Conservation (phyloP, 495 filamentous ascomycete genomes). For the Aspergillus cavernicola region DNA sequence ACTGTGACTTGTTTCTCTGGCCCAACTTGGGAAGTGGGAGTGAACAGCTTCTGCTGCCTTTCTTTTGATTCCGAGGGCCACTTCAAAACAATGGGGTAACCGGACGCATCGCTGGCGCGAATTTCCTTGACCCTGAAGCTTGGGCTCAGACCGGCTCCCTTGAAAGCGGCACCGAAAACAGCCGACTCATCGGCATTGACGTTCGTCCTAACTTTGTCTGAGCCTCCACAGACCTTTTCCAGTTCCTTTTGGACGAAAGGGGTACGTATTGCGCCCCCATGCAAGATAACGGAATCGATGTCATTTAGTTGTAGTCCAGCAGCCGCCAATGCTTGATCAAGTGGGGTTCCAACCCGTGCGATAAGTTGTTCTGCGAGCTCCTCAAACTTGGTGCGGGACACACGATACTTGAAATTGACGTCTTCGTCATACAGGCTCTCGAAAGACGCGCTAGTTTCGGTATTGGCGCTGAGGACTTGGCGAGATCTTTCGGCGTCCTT, state of each 20-base stretch:
- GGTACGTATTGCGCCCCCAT: conserved; percentile 85
- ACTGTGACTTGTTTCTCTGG: conserved; percentile 84
- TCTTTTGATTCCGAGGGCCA: conserved; percentile 62
- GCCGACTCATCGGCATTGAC: conserved; percentile 98
- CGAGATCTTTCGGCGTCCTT: conserved; percentile 86
- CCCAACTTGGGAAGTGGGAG: conserved; percentile 69
- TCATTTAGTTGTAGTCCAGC: conserved; percentile 72
- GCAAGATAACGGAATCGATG: conserved; percentile 86
- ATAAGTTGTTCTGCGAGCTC: conserved; percentile 66
- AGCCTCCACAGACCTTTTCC: conserved; percentile 66
- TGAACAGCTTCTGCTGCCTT: conserved; percentile 73
- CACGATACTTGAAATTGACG: conserved; percentile 87
- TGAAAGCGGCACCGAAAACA: conserved; percentile 95
- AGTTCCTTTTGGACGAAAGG: conserved; percentile 92
- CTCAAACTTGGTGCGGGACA: conserved; percentile 80
- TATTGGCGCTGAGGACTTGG: conserved; percentile 91
- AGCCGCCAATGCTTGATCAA: conserved; percentile 69
- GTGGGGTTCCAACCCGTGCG: conserved; percentile 61
- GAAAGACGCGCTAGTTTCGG: conserved; percentile 72
- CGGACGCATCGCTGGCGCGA: conserved; percentile 65
- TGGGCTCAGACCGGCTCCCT: conserved; percentile 83
- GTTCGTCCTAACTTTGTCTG: conserved; percentile 80
- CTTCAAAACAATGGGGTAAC: conserved; percentile 68
- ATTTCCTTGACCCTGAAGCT: conserved; percentile 98
- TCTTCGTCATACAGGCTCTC: conserved; percentile 84